Conservation (phyloP, 371 early-diverging fungal species). For the Mortierella sp. region DNA sequence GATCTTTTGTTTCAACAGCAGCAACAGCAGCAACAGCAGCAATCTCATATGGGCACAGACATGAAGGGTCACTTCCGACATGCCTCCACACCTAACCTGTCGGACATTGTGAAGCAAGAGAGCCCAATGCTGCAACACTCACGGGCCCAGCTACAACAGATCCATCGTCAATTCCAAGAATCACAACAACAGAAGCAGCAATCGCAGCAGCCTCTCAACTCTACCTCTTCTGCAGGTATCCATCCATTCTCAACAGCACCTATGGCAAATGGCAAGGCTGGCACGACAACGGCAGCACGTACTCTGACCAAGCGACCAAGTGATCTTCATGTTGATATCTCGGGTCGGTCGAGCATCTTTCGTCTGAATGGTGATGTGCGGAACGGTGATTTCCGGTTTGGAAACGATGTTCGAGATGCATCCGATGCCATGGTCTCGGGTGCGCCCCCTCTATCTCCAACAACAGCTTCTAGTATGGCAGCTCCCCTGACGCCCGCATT, state of each 20-base stretch:
- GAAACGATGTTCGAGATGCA: slow-evolving; percentile 27
- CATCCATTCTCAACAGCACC: slow-evolving; percentile 38
- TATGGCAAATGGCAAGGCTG: slow-evolving; percentile 9
- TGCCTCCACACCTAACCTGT: slow-evolving; percentile 33
- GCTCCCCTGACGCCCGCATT: slow-evolving; percentile 69
- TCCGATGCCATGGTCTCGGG: slow-evolving; percentile 25
- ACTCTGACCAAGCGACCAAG: slow-evolving; percentile 48
- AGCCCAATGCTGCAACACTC: slow-evolving; percentile 6
- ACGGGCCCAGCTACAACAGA: slow-evolving; percentile 27
- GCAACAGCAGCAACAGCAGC: slow-evolving; percentile 15
- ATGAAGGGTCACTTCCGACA: slow-evolving; percentile 44
- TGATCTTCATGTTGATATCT: slow-evolving; percentile 51
- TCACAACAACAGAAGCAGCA: slow-evolving; percentile 20
- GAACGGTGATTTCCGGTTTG: slow-evolving; percentile 49
- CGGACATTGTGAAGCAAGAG: slow-evolving; percentile 40
- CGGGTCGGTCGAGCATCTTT: slow-evolving; percentile 48
- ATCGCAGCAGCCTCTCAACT: slow-evolving; percentile 23
- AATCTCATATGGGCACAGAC: slow-evolving; percentile 16
- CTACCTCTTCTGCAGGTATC: slow-evolving; percentile 8
- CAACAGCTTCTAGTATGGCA: slow-evolving; percentile 23
- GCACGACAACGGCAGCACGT: slow-evolving; percentile 25
- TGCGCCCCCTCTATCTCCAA: slow-evolving; percentile 30
- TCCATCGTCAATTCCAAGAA: slow-evolving; percentile 32
- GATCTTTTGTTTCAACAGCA: slow-evolving; percentile 41
- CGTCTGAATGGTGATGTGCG: slow-evolving; percentile 49